These are phyloP conservation scores for Ganoderma lucidum DNA, from an alignment of 1,284 basidiomycete genomes.

Conservation along the genomic window DNA sequence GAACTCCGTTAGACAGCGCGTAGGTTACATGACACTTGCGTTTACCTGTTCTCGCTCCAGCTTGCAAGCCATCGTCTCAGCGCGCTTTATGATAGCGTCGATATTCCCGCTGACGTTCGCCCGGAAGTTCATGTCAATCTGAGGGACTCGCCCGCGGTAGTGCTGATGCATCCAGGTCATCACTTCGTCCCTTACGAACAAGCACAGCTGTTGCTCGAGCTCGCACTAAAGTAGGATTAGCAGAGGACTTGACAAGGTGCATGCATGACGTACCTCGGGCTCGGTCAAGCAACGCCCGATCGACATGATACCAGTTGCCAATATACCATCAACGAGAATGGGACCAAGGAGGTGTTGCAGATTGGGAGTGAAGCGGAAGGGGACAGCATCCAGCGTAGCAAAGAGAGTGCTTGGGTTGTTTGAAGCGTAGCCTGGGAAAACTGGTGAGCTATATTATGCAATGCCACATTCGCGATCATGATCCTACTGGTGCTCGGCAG, in stretches of 20 bases:
- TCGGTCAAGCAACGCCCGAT: conserved; percentile 92
- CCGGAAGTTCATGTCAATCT: conserved; percentile 70
- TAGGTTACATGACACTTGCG: neutral
- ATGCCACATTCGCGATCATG: neutral
- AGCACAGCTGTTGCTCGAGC: conserved; percentile 86
- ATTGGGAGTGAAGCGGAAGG: conserved; percentile 97
- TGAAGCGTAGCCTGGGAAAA: neutral
- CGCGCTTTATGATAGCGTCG: conserved; percentile 84
- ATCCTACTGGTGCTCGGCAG: conserved; percentile 69
- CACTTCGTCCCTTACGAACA: conserved; percentile 96
- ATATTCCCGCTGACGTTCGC: conserved; percentile 79
- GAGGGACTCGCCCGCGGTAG: conserved; percentile 57
- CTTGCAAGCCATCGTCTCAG: conserved; percentile 88
- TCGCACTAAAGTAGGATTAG: conserved; percentile 65
- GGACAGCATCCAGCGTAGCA: conserved; percentile 86
- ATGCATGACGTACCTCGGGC: conserved; percentile 75
- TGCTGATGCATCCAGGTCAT: conserved; percentile 67
- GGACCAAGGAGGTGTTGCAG: conserved; percentile 95
- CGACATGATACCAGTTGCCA: conserved; percentile 89
- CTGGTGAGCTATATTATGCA: neutral
- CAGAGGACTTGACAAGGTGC: neutral
- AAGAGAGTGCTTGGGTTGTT: conserved; percentile 65
- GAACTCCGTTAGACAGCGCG: neutral
- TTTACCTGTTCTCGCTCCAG: conserved; percentile 80
- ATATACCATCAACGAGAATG: conserved; percentile 89